Base-by-base conservation (phyloP, 1,284 basidiomycete species). In the Trametes versicolor region DNA sequence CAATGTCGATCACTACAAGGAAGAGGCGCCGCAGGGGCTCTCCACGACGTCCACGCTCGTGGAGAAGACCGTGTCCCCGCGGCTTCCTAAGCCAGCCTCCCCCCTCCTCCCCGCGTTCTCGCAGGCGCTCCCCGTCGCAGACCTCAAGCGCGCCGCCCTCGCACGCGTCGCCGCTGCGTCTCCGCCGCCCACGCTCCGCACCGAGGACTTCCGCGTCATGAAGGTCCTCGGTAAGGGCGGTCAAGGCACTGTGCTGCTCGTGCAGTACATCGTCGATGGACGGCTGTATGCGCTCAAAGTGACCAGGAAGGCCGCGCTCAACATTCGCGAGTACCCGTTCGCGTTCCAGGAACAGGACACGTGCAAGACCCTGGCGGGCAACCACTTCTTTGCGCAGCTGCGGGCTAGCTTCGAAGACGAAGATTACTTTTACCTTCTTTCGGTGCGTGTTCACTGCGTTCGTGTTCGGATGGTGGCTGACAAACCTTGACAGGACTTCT, bases 341-440 rank as follows among this genome's bases (percentile, higher is more conserved):
- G 57, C 54, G 36, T 67, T 63, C 60, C 56, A 64, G 36, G 70
- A 71, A 51, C 67, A 69, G 50, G 53, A 62, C 36, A 56, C 65
- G 25, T 29, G 65, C 54, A 68, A 63, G 58, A 41, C 57, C 27
- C 52, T 70, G 27, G 64, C 58, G 10, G 68, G 64, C 17, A 62
- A 62, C 52, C 48, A 58, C 13, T 70, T 62, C 52, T 69, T 69
- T 27, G 52, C 71, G 12, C 60, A 62, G n/a, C 66, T 74, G 36
- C 60, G 69, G 21, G 73, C 60, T 4, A 71, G 71, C 57, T 75
- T 72, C 50, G 68, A 74, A 50, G 74, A 75, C 49, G 45, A 56
- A 27, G 68, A 67, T 43, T 61, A 83, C 78, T 68, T 76, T 65
- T 71, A 73, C 66, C 55, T 73, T 43, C 58, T 72, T 21, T 69